These are phyloP conservation scores for Oryza longistaminata DNA, from an alignment of 176 grass and related monocot species.

Conservation along the genomic window DNA sequence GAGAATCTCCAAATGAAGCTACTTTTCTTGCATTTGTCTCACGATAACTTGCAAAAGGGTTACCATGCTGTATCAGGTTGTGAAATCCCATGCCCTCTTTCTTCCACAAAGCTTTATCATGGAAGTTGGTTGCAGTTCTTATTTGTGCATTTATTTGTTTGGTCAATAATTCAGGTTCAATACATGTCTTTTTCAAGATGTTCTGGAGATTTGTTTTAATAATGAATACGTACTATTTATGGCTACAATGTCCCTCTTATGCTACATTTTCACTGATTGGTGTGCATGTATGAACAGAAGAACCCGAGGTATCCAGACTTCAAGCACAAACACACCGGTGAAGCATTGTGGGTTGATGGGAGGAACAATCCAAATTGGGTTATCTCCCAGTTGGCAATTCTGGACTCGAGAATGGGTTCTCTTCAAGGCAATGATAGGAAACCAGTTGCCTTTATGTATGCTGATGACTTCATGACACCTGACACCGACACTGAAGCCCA, in stretches of 20 bases:
- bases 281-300: conserved; percentile 48
- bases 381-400: conserved; percentile 61
- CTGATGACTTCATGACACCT: conserved; percentile 58
- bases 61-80: neutral
- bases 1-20: neutral
- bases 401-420: conserved; percentile 72
- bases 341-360: conserved; percentile 72
- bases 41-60: neutral
- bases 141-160: conserved; percentile 17
- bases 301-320: conserved; percentile 73
- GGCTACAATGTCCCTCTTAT: neutral
- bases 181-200: conserved; percentile 9
- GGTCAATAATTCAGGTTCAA: neutral
- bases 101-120: neutral
- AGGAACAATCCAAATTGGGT: conserved; percentile 74
- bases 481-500: neutral
- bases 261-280: neutral
- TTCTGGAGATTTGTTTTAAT: conserved; percentile 7
- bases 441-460: conserved; percentile 57
- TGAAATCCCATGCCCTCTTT: neutral
- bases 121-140: neutral
- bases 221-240: neutral
- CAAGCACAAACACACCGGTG: conserved; percentile 71
- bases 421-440: conserved; percentile 43
- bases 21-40: neutral